phyloP scores from a whole-genome alignment of 148 eudicot genomes.

The Gaultheria prostrata region DNA sequence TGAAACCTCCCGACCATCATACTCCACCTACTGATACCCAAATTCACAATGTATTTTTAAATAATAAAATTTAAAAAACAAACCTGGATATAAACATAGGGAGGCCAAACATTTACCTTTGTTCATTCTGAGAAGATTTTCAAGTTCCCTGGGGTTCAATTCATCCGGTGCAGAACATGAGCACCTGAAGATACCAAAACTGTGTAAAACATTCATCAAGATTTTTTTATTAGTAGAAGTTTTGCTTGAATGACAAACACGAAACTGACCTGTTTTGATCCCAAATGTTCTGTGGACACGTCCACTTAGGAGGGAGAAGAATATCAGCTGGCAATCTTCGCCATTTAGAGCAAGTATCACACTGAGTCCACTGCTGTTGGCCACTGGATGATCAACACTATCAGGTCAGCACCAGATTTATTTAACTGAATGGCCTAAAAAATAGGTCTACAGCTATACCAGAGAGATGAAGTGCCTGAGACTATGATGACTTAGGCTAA shows the following conservation, averaged over 20 bases:
- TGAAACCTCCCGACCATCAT: neutral
- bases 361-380: constrained; percentile 75
- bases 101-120: constrained; percentile 41
- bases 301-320: constrained; percentile 75
- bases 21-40: neutral
- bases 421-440: neutral
- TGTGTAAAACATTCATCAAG: neutral
- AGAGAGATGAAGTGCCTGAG: neutral
- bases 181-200: constrained; percentile 39
- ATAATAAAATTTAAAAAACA: neutral
- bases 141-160: constrained; percentile 51
- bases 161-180: constrained; percentile 66
- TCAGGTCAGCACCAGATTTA: constrained; percentile 13
- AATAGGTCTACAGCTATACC: neutral
- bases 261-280: constrained; percentile 54
- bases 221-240: neutral
- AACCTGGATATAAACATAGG: constrained; percentile 9
- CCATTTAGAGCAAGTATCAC: constrained; percentile 75
- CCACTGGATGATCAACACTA: constrained; percentile 32
- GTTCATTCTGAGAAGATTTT: constrained; percentile 38
- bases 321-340: constrained; percentile 63
- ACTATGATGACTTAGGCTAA: neutral
- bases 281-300: constrained; percentile 63
- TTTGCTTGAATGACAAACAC: neutral
- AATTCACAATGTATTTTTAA: neutral